phyloP scores from a whole-genome alignment of 2,329 filamentous ascomycete genomes.

The Dissoconium aciculare region DNA sequence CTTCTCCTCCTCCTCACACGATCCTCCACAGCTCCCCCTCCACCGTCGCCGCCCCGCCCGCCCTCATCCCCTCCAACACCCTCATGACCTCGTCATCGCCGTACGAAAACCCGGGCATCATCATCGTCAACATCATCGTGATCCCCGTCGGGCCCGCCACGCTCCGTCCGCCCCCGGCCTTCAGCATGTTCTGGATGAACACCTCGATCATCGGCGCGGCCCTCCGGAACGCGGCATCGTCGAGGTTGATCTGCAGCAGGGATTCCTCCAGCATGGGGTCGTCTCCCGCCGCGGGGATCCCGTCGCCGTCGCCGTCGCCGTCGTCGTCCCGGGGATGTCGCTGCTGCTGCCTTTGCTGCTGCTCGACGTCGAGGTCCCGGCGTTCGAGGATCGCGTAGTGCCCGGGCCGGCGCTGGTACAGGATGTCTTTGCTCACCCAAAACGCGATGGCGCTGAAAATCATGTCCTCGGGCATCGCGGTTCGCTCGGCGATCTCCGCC shows the following conservation, averaged over 20 bases:
- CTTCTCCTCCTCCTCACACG: too few species aligned
- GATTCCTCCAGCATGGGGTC: too few species aligned
- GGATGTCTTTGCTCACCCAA: slow-evolving; percentile 55
- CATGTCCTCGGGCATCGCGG: slow-evolving; percentile 62
- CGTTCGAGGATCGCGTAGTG: slow-evolving; percentile 56
- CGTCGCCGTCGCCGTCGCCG: slow-evolving; percentile 25
- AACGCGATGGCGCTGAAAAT: slow-evolving; percentile 52
- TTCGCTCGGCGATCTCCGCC: slow-evolving; percentile 34
- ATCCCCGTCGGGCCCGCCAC: slow-evolving; percentile 68
- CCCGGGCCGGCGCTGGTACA: slow-evolving; percentile 39
- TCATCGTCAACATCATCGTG: slow-evolving; percentile 88
- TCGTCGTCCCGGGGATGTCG: slow-evolving; percentile 12
- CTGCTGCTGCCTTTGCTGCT: slow-evolving; percentile 16
- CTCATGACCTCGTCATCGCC: slow-evolving; percentile 75
- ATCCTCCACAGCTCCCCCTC: slow-evolving; percentile 22
- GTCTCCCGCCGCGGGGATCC: slow-evolving; percentile 35
- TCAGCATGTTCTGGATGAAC: slow-evolving; percentile 90
- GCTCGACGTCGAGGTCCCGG: slow-evolving; percentile 30
- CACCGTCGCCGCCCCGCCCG: slow-evolving; percentile 45
- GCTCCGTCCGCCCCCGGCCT: slow-evolving; percentile 46
- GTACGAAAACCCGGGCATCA: slow-evolving; percentile 76
- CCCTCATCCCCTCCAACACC: slow-evolving; percentile 67
- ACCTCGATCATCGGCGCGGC: slow-evolving; percentile 68
- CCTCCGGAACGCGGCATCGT: slow-evolving; percentile 48
- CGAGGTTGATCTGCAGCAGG: slow-evolving; percentile 25